Conservation (phyloP, 1,284 basidiomycete genomes). For the Ganoderma lingzhi region DNA sequence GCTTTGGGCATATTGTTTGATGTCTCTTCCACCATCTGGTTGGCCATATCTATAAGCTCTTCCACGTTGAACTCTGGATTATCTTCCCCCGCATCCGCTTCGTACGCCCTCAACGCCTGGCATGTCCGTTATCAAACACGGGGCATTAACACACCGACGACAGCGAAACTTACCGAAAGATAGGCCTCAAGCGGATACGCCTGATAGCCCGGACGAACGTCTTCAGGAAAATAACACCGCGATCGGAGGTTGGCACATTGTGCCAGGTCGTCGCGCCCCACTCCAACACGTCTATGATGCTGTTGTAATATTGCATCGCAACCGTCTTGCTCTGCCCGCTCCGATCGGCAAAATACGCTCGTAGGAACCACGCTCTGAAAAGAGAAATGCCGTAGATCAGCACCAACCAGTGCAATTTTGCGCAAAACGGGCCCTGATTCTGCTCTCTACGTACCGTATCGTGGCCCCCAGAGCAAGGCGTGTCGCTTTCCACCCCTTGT, state of each 20-base stretch:
- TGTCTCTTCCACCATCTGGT: conserved; percentile 31
- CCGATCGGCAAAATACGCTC: conserved; percentile 26
- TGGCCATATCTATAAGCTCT: conserved; percentile 30
- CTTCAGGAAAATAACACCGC: conserved; percentile 44
- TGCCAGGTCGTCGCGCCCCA: conserved; percentile 51
- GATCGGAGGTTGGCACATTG: conserved; percentile 40
- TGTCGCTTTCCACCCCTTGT: conserved; percentile 47
- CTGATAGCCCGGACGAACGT: conserved; percentile 45
- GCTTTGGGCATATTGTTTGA: conserved; percentile 28
- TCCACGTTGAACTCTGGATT: conserved; percentile 25
- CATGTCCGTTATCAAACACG: not conserved
- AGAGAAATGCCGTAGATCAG: not conserved
- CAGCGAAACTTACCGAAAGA: conserved; percentile 38
- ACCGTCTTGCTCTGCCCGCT: conserved; percentile 16
- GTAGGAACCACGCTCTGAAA: conserved; percentile 32
- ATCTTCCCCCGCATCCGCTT: conserved; percentile 13
- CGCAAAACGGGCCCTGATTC: not conserved
- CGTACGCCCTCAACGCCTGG: conserved; percentile 23
- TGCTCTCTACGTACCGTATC: conserved; percentile 43
- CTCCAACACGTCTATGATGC: conserved; percentile 47
- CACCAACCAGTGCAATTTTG: not conserved
- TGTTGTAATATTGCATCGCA: conserved; percentile 33
- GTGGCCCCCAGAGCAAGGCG: conserved; percentile 48
- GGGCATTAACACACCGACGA: not conserved
- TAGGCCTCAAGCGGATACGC: conserved; percentile 42